Percentiles rank a stretch among this genome's conserved stretches.
Conservation (phyloP, 169 alveolate species). For the Plasmodium coatneyi region DNA sequence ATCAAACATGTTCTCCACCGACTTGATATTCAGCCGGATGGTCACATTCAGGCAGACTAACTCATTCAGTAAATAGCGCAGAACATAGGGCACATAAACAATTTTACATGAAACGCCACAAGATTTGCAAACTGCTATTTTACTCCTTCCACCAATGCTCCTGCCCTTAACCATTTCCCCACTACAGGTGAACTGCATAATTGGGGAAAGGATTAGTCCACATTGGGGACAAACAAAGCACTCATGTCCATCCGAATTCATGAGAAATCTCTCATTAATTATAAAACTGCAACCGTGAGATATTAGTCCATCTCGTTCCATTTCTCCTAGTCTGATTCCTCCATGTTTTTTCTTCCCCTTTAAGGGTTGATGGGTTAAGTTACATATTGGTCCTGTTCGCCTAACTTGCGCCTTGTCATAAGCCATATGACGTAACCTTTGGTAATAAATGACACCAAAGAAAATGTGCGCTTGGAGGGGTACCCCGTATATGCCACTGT, state of each 20-base stretch:
- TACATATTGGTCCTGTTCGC: slow-evolving; percentile 98
- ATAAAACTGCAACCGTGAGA: slow-evolving; percentile 99
- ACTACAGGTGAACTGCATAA: slow-evolving; percentile 82
- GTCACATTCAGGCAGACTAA: slow-evolving; percentile 93
- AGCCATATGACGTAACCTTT: slow-evolving; percentile 99
- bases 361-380: slow-evolving; percentile 98
- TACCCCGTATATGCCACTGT: slow-evolving; percentile 98
- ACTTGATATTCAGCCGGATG: slow-evolving; percentile 77
- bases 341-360: slow-evolving; percentile 99
- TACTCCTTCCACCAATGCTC: slow-evolving; percentile 73
- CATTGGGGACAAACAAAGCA: slow-evolving; percentile 98
- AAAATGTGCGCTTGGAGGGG: slow-evolving; percentile 98
- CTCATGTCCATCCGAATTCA: slow-evolving; percentile 98
- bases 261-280: slow-evolving; percentile 97
- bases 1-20: slow-evolving; percentile 72
- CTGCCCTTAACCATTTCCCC: slow-evolving; percentile 75
- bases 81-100: slow-evolving; percentile 92
- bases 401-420: slow-evolving; percentile 96
- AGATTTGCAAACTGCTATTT: slow-evolving; percentile 88
- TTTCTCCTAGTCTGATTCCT: slow-evolving; percentile 99
- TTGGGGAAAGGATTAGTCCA: slow-evolving; percentile 96
- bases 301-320: slow-evolving; percentile 99
- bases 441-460: slow-evolving; percentile 98
- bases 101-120: slow-evolving; percentile 90
- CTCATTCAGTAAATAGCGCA: slow-evolving; percentile 93